Evolutionary conservation across 176 grass and related monocot genomes (phyloP).

Genomic region (Stipa capillata): DNA sequence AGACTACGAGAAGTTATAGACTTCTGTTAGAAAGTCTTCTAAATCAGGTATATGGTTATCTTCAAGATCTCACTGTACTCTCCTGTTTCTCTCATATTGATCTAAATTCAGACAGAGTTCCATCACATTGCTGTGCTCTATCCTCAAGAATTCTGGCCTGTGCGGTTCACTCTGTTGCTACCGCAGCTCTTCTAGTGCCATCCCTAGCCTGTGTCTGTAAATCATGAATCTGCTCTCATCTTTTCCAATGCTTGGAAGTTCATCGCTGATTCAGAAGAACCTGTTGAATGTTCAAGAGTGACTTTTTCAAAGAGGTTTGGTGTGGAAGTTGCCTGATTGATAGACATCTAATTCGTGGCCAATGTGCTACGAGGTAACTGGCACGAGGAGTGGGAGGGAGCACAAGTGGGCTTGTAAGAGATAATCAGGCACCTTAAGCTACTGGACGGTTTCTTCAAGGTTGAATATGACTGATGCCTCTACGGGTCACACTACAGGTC

Average conservation of each 20-base stretch:
- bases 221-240: slow-evolving; percentile 39
- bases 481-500: too few species aligned
- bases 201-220: slow-evolving; percentile 25
- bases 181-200: slow-evolving; percentile 64
- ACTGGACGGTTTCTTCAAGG: slow-evolving; percentile 48
- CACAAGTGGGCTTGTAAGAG: slow-evolving; percentile 55
- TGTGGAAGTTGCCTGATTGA: slow-evolving; percentile 92
- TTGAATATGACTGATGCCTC: slow-evolving; percentile 38
- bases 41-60: slow-evolving; percentile 47
- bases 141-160: slow-evolving; percentile 41
- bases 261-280: slow-evolving; percentile 47
- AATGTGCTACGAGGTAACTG: slow-evolving; percentile 64
- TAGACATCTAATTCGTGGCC: slow-evolving; percentile 36
- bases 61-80: too few species aligned
- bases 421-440: slow-evolving; percentile 52
- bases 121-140: slow-evolving; percentile 38
- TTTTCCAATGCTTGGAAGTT: slow-evolving; percentile 77
- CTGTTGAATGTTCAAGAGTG: slow-evolving; percentile 30
- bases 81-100: slow-evolving; percentile 37
- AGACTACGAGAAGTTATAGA: slow-evolving; percentile 23
- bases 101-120: slow-evolving; percentile 36
- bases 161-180: slow-evolving; percentile 41
- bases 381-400: slow-evolving; percentile 41
- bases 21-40: slow-evolving; percentile 43
- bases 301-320: slow-evolving; percentile 57